Percentiles rank a stretch among this genome's conserved stretches.
phyloP scores from a whole-genome alignment of 768 basidiomycete species.

The Cystobasidium onofrii region DNA sequence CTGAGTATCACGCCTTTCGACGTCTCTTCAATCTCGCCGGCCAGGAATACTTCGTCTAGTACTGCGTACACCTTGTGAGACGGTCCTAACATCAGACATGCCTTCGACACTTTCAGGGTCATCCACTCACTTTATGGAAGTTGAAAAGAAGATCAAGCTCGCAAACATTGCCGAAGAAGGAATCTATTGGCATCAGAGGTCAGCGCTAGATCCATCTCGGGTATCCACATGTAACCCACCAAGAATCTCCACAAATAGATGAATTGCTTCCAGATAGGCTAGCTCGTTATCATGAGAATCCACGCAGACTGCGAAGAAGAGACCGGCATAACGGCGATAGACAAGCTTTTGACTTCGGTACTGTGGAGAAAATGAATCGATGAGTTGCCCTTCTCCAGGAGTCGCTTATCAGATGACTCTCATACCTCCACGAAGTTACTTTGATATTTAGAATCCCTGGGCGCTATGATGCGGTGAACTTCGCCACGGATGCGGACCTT shows the following conservation, averaged over 20 bases:
- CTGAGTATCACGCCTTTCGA: slow-evolving; percentile 90
- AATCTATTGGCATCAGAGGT: slow-evolving; percentile 61
- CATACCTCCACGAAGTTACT: slow-evolving; percentile 96
- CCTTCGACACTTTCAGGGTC: background rate
- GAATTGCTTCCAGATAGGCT: slow-evolving; percentile 93
- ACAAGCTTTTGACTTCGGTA: slow-evolving; percentile 97
- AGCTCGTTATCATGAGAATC: slow-evolving; percentile 98
- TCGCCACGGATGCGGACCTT: slow-evolving; percentile 92
- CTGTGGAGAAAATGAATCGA: slow-evolving; percentile 48
- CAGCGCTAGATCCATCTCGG: too few species aligned
- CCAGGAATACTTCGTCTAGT: slow-evolving; percentile 93
- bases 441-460: slow-evolving; percentile 96
- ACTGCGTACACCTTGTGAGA: slow-evolving; percentile 83
- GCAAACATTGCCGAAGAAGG: slow-evolving; percentile 98
- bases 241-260: slow-evolving; percentile 93
- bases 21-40: slow-evolving; percentile 96
- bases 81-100: background rate
- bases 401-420: too few species aligned
- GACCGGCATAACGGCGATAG: slow-evolving; percentile 89
- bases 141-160: slow-evolving; percentile 92
- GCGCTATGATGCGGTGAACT: slow-evolving; percentile 89
- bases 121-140: slow-evolving; percentile 73
- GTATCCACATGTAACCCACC: slow-evolving; percentile 60
- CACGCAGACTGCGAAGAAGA: slow-evolving; percentile 96
- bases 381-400: too few species aligned